Evolutionary conservation across 2,329 filamentous ascomycete genomes (phyloP).

Genomic region (Calonectria hongkongensis): DNA sequence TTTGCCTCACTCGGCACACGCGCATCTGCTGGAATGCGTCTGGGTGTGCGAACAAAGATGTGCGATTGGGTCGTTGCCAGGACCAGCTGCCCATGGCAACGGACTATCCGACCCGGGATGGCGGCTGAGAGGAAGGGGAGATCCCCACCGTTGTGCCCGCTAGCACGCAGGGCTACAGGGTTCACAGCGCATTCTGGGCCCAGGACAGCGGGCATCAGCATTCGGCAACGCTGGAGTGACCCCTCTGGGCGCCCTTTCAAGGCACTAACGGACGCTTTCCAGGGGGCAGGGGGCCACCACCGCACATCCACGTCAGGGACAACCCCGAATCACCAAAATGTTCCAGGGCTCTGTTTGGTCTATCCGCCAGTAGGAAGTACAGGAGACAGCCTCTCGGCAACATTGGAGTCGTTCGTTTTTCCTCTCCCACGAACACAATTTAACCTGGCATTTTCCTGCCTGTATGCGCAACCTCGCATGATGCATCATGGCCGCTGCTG

Average conservation of each 20-base stretch:
- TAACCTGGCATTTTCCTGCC: conserved; percentile 34
- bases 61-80: conserved; percentile 1
- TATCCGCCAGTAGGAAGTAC: conserved; percentile 31
- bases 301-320: conserved; percentile 22
- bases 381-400: conserved; percentile 31
- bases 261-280: conserved; percentile 6
- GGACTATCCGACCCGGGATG: conserved; percentile 23
- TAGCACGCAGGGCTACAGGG: conserved; percentile 34
- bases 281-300: conserved; percentile 15
- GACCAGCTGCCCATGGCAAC: conserved; percentile 34
- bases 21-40: conserved; percentile 8
- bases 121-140: conserved; percentile 2
- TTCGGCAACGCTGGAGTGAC: conserved; percentile 23
- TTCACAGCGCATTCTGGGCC: conserved; percentile 23
- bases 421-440: conserved; percentile 23
- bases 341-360: conserved; percentile 30
- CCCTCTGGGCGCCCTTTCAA: conserved; percentile 24
- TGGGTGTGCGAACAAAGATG: conserved; percentile 1
- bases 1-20: conserved; percentile 19
- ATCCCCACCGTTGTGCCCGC: conserved; percentile 23
- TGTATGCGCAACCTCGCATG: conserved; percentile 42
- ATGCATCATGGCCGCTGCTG: conserved; percentile 63
- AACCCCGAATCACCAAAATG: conserved; percentile 26
- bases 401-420: conserved; percentile 45
- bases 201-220: conserved; percentile 20